A percentile compares a stretch with the other conserved stretches of the same genome.
Conservation (phyloP, 148 eudicot species). For the Cornus controversa region DNA sequence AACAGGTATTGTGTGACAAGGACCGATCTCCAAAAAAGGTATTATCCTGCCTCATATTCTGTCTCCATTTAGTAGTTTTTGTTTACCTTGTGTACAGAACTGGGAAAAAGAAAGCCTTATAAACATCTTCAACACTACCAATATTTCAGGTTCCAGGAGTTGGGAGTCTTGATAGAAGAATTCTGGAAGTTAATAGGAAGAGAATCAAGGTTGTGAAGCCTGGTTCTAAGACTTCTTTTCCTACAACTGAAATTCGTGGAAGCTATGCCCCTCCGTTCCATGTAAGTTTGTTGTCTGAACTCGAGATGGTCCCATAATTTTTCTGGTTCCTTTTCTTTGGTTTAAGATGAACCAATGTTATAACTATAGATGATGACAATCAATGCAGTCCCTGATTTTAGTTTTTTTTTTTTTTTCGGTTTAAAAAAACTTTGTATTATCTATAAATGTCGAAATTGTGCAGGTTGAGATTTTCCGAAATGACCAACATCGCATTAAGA, state of each 20-base stretch:
- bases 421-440: not conserved
- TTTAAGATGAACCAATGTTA: too few species aligned
- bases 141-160: constrained; percentile 56
- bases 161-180: constrained; percentile 83
- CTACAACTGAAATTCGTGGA: constrained; percentile 93
- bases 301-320: not conserved
- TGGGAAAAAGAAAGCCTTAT: not conserved
- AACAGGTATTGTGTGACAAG: constrained; percentile 86
- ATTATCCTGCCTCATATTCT: constrained; percentile 6
- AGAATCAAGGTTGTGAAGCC: constrained; percentile 93
- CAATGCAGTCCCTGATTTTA: too few species aligned
- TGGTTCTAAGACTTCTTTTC: constrained; percentile 93
- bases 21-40: constrained; percentile 79
- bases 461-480: constrained; percentile 93
- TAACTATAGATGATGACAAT: too few species aligned
- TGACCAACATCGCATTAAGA: constrained; percentile 84
- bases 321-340: not conserved
- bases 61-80: constrained; percentile 9
- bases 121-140: not conserved
- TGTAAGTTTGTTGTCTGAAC: constrained; percentile 44
- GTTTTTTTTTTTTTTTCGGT: not conserved
- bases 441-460: not conserved
- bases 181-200: constrained; percentile 88
- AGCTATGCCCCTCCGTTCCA: constrained; percentile 96
- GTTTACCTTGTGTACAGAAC: not conserved